Percentiles rank a stretch among this genome's conserved stretches.
phyloP scores from a whole-genome alignment of 495 filamentous ascomycete genomes.

The Sphaerosporella brunnea region DNA sequence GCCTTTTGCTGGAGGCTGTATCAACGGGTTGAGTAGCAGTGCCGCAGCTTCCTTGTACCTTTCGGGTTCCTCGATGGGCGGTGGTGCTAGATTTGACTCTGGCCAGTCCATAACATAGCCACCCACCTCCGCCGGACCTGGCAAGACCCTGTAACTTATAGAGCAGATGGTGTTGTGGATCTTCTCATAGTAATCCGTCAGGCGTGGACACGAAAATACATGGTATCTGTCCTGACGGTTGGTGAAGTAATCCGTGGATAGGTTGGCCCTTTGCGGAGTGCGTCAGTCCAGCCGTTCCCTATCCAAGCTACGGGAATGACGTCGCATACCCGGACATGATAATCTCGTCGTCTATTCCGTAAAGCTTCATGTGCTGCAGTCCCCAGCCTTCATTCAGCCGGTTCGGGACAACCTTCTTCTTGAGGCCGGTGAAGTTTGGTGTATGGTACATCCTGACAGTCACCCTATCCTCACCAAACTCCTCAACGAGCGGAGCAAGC shows the following conservation, averaged over 20 bases:
- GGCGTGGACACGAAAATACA: conserved; percentile 55
- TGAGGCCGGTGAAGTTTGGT: conserved; percentile 74
- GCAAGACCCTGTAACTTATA: conserved; percentile 63
- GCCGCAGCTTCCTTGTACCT: conserved; percentile 52
- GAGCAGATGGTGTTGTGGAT: conserved; percentile 61
- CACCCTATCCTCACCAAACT: conserved; percentile 73
- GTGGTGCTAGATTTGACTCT: conserved; percentile 46
- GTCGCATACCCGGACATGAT: conserved; percentile 68
- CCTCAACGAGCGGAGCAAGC: conserved; percentile 56
- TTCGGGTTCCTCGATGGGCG: conserved; percentile 50
- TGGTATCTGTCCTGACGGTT: conserved; percentile 93
- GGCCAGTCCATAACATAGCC: conserved; percentile 72
- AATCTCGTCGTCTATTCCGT: conserved; percentile 88
- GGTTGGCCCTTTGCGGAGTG: conserved; percentile 48
- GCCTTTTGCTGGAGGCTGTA: conserved; percentile 32
- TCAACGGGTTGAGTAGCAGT: conserved; percentile 43
- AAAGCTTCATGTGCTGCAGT: conserved; percentile 97
- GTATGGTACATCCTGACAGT: conserved; percentile 97
- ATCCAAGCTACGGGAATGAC: no score
- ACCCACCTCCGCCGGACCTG: conserved; percentile 35
- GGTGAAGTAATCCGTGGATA: conserved; percentile 90
- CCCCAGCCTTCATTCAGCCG: conserved; percentile 98
- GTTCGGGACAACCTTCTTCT: conserved; percentile 65
- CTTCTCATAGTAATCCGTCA: conserved; percentile 65
- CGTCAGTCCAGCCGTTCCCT: neutral